These are phyloP conservation scores for Pseudophaeomoniella oleicola DNA, from an alignment of 2,329 filamentous ascomycete species.

Conservation along the genomic window DNA sequence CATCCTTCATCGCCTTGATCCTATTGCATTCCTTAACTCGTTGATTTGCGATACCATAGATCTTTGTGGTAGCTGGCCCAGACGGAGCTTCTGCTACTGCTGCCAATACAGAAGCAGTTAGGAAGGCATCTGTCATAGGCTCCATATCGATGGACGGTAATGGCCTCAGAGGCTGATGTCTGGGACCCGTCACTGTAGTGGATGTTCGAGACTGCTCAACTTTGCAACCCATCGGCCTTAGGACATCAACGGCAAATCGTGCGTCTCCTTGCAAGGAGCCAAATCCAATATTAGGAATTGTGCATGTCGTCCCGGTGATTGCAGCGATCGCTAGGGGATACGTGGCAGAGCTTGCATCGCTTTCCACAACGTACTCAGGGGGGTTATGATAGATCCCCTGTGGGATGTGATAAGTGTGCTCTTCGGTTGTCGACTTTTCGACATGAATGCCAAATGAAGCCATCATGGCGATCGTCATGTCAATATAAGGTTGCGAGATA, in stretches of 20 bases:
- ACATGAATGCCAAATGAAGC: slow-evolving; percentile 74
- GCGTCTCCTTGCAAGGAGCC: slow-evolving; percentile 88
- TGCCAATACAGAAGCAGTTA: slow-evolving; percentile 84
- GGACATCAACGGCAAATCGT: slow-evolving; percentile 77
- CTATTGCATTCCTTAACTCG: slow-evolving; percentile 97
- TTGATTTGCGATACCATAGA: slow-evolving; percentile 92
- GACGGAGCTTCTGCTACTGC: slow-evolving; percentile 66
- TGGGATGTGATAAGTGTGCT: slow-evolving; percentile 88
- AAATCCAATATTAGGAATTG: slow-evolving; percentile 89
- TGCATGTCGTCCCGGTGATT: slow-evolving; percentile 90
- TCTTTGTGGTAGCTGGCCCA: slow-evolving; percentile 53
- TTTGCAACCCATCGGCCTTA: slow-evolving; percentile 83
- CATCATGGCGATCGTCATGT: slow-evolving; percentile 99
- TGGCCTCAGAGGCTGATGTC: slow-evolving; percentile 55
- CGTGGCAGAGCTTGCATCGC: slow-evolving; percentile 92
- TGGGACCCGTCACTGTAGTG: slow-evolving; percentile 87
- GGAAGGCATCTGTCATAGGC: slow-evolving; percentile 96
- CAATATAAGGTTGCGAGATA: slow-evolving; percentile 92
- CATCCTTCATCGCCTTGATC: slow-evolving; percentile 86
- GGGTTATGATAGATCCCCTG: slow-evolving; percentile 73
- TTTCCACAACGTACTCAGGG: slow-evolving; percentile 76
- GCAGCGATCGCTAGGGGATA: slow-evolving; percentile 90
- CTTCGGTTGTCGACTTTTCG: slow-evolving; percentile 58
- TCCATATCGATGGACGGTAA: slow-evolving; percentile 90
- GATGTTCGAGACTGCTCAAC: slow-evolving; percentile 74